These are phyloP conservation scores for Exsudoporus frostii DNA, from an alignment of 768 basidiomycete species.

Conservation along the genomic window DNA sequence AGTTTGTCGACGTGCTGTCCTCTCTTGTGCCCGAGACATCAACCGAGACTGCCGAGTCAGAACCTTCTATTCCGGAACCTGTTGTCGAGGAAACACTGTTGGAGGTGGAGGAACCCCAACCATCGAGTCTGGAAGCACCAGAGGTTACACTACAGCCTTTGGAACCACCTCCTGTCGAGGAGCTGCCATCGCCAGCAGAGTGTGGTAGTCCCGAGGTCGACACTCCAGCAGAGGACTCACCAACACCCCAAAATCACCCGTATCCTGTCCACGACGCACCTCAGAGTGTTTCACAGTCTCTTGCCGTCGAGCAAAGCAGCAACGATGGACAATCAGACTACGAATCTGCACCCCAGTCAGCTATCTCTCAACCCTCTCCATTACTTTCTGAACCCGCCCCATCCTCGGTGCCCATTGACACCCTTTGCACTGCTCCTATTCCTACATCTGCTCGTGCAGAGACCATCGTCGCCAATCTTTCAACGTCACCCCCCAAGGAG, in stretches of 20 bases:
- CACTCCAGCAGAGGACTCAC: conserved; percentile 1
- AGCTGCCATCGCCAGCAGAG: background rate
- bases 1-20: conserved; percentile 2
- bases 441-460: background rate
- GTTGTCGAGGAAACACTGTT: background rate
- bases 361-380: conserved; percentile 7
- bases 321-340: conserved; percentile 12
- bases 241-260: background rate
- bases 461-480: background rate
- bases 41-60: background rate
- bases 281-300: conserved; percentile 4
- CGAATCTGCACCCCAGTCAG: conserved; percentile 15
- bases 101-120: conserved; percentile 3
- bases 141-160: background rate
- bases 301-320: background rate
- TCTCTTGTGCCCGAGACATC: conserved; percentile 10
- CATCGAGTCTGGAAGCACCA: background rate
- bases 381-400: background rate
- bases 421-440: background rate
- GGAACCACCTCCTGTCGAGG: background rate
- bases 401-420: background rate
- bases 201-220: background rate
- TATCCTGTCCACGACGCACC: background rate
- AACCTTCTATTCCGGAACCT: background rate
- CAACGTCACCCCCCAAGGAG: background rate